A percentile compares a stretch with the other conserved stretches of the same genome.
Conservation (phyloP, 1,139 yeast species). For the Tardiomyces depauwii region DNA sequence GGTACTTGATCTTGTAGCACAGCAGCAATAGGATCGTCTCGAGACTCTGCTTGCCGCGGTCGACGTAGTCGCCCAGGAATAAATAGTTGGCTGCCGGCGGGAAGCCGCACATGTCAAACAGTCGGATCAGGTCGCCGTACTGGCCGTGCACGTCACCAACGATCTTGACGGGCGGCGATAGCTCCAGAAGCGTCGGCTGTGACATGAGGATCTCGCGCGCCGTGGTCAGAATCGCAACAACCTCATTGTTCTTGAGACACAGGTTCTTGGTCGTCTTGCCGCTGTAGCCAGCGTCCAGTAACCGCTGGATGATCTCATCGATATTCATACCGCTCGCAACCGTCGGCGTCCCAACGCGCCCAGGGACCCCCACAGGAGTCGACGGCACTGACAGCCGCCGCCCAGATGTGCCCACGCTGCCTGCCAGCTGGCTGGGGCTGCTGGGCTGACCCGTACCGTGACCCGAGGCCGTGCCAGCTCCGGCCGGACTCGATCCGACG, state of each 20-base stretch:
- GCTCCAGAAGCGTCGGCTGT: constrained; percentile 71
- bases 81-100: constrained; percentile 58
- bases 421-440: too few species aligned
- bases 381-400: not conserved
- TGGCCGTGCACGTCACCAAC: constrained; percentile 98
- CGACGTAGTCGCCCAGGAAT: constrained; percentile 97
- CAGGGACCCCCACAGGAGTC: not conserved
- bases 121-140: constrained; percentile 74
- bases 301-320: constrained; percentile 61
- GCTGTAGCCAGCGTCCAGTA: constrained; percentile 88
- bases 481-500: not conserved
- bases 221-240: constrained; percentile 68
- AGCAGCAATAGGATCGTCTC: constrained; percentile 84
- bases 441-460: too few species aligned
- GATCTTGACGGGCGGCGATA: constrained; percentile 35
- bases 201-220: constrained; percentile 52
- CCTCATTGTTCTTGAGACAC: constrained; percentile 74
- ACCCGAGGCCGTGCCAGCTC: too few species aligned
- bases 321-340: constrained; percentile 26
- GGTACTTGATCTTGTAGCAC: constrained; percentile 70
- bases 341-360: not conserved
- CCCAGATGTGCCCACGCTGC: too few species aligned
- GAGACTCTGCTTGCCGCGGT: constrained; percentile 97
- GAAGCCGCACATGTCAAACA: constrained; percentile 67
- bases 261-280: constrained; percentile 75